Conservation (phyloP, 352 stramenopile genomes). For the Pythium biforme region DNA sequence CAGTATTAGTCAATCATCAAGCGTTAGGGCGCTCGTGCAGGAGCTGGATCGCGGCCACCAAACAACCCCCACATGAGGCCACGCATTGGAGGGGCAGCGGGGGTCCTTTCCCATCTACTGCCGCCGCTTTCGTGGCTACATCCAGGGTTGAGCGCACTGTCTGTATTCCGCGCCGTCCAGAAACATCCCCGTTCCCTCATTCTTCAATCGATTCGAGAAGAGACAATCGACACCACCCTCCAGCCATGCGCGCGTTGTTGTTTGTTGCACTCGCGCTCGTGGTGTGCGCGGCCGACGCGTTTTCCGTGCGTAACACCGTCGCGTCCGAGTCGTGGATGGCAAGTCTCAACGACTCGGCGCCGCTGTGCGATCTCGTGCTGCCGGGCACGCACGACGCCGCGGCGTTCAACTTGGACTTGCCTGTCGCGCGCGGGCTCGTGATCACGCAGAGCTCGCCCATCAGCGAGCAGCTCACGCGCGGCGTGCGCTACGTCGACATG, state of each 20-base stretch:
- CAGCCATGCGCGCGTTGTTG: neutral
- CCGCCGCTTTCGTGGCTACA: neutral
- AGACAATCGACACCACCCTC: too few species aligned
- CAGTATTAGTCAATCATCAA: neutral
- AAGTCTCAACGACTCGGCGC: slow-evolving; percentile 1
- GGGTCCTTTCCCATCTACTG: too few species aligned
- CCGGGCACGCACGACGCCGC: slow-evolving; percentile 12
- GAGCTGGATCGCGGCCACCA: too few species aligned
- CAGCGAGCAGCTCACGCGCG: slow-evolving; percentile 13
- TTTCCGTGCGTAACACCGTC: slow-evolving; percentile 9
- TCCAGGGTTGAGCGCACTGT: neutral
- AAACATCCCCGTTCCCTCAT: too few species aligned
- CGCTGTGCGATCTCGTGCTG: slow-evolving; percentile 13
- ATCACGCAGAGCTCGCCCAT: slow-evolving; percentile 9
- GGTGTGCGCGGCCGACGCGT: neutral
- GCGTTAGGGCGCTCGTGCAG: too few species aligned
- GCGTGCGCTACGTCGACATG: slow-evolving; percentile 17
- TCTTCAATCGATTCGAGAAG: too few species aligned
- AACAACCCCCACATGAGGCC: too few species aligned
- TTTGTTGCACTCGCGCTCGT: neutral
- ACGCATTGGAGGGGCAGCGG: too few species aligned
- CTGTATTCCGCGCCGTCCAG: too few species aligned
- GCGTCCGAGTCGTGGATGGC: slow-evolving; percentile 16
- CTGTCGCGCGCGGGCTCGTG: slow-evolving; percentile 4
- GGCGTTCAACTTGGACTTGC: slow-evolving; percentile 11